Conservation (phyloP, 805 yeast genomes). For the Wickerhamomyces silvicola region DNA sequence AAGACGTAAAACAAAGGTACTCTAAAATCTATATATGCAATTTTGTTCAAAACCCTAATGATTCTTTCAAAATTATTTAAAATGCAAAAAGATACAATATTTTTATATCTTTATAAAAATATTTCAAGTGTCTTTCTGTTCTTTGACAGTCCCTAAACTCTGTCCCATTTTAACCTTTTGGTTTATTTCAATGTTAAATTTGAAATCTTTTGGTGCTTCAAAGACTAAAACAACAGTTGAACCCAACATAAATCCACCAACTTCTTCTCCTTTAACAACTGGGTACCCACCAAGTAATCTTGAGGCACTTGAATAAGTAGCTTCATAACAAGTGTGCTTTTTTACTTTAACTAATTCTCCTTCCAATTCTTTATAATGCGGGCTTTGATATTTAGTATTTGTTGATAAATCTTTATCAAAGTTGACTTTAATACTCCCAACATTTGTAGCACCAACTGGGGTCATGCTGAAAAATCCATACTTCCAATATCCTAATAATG, state of each 20-base stretch:
- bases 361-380: conserved; percentile 17
- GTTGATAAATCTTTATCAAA: conserved; percentile 89
- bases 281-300: conserved; percentile 80
- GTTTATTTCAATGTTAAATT: conserved; percentile 65
- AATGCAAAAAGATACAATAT: too few relatives aligned
- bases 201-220: conserved; percentile 84
- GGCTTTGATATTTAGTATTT: conserved; percentile 59
- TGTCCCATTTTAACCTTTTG: conserved; percentile 83
- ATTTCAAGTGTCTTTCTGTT: not conserved
- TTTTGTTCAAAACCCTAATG: too few relatives aligned
- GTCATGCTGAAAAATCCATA: conserved; percentile 98
- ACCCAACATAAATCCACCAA: conserved; percentile 96
- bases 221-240: conserved; percentile 95
- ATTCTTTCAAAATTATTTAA: too few relatives aligned
- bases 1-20: too few relatives aligned
- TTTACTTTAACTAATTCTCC: conserved; percentile 35
- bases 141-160: conserved; percentile 42
- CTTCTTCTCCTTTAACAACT: conserved; percentile 82
- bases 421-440: conserved; percentile 87
- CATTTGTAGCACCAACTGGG: conserved; percentile 99
- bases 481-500: conserved; percentile 92
- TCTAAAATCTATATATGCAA: too few relatives aligned
- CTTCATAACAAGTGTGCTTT: conserved; percentile 87
- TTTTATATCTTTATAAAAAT: not conserved
- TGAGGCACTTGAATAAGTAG: conserved; percentile 80